Evolutionary conservation across 2,329 filamentous ascomycete genomes (phyloP).

Genomic region (Acrocalymma vagum): DNA sequence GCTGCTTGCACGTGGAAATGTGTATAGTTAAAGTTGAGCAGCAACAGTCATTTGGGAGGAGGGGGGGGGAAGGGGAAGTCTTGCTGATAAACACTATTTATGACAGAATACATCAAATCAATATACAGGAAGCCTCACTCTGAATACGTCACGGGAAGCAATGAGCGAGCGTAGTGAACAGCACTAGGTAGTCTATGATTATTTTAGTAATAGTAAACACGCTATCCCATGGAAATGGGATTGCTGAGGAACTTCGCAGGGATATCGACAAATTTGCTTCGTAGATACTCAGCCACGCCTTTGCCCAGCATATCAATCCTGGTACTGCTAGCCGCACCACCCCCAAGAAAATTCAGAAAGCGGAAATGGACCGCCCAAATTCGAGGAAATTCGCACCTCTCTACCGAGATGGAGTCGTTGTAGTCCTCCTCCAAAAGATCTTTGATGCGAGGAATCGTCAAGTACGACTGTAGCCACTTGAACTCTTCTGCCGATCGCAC

Average conservation of each 20-base stretch:
- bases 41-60: too few relatives aligned
- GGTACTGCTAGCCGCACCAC: conserved; percentile 3
- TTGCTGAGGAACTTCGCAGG: conserved; percentile 6
- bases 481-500: conserved; percentile 20
- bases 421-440: conserved; percentile 15
- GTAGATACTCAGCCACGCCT: conserved; percentile 4
- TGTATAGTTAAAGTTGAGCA: too few relatives aligned
- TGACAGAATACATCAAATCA: too few relatives aligned
- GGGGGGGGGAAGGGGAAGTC: too few relatives aligned
- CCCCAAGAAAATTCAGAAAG: conserved; percentile 2
- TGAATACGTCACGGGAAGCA: too few relatives aligned
- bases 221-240: too few relatives aligned
- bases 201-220: too few relatives aligned
- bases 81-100: too few relatives aligned
- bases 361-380: conserved; percentile 8
- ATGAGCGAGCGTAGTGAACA: too few relatives aligned
- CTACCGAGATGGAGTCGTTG: background rate
- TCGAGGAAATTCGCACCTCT: conserved; percentile 6
- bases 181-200: too few relatives aligned
- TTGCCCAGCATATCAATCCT: conserved; percentile 5
- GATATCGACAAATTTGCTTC: conserved; percentile 3
- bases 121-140: too few relatives aligned
- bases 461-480: conserved; percentile 15
- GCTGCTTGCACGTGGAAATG: too few relatives aligned
- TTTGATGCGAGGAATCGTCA: conserved; percentile 14